phyloP scores from a whole-genome alignment of 805 yeast genomes.

The Diddensiella transvaalensis region DNA sequence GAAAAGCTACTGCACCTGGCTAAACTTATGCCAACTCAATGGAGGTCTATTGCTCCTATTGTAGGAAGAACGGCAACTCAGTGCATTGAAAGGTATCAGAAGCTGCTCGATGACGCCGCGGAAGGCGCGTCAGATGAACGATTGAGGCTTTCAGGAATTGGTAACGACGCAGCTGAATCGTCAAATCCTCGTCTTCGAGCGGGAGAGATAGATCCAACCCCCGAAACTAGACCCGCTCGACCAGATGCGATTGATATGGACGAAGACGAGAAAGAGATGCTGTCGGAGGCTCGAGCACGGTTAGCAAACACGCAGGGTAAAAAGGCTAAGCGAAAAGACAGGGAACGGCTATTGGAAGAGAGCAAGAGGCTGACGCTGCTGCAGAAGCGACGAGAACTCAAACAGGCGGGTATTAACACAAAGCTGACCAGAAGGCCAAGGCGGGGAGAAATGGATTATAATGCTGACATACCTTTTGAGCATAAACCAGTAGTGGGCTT shows the following conservation, averaged over 20 bases:
- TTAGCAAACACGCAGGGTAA: conserved; percentile 91
- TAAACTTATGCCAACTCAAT: conserved; percentile 78
- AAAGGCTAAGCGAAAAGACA: conserved; percentile 83
- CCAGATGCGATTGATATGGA: conserved; percentile 79
- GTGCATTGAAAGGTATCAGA: conserved; percentile 81
- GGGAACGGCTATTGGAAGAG: conserved; percentile 80
- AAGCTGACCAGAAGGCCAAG: conserved; percentile 44
- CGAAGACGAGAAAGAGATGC: conserved; percentile 88
- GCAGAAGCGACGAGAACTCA: conserved; percentile 54
- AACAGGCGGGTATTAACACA: conserved; percentile 27
- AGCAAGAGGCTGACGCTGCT: conserved; percentile 69
- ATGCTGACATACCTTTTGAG: conserved; percentile 78
- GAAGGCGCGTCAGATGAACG: conserved; percentile 31
- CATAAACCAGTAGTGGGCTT: conserved; percentile 62
- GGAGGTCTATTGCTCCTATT: conserved; percentile 84
- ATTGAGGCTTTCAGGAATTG: conserved; percentile 48
- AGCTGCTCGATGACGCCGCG: conserved; percentile 53
- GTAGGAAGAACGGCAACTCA: conserved; percentile 83
- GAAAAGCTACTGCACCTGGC: conserved; percentile 63
- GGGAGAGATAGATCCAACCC: conserved; percentile 64
- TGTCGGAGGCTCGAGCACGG: conserved; percentile 91
- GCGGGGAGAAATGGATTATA: conserved; percentile 70
- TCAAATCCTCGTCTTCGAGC: conserved; percentile 39
- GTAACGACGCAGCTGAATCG: conserved; percentile 49
- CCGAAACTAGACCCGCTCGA: conserved; percentile 74